A percentile compares a stretch with the other conserved stretches of the same genome.
phyloP scores from a whole-genome alignment of 768 basidiomycete genomes.

The Kwoniella sp. region DNA sequence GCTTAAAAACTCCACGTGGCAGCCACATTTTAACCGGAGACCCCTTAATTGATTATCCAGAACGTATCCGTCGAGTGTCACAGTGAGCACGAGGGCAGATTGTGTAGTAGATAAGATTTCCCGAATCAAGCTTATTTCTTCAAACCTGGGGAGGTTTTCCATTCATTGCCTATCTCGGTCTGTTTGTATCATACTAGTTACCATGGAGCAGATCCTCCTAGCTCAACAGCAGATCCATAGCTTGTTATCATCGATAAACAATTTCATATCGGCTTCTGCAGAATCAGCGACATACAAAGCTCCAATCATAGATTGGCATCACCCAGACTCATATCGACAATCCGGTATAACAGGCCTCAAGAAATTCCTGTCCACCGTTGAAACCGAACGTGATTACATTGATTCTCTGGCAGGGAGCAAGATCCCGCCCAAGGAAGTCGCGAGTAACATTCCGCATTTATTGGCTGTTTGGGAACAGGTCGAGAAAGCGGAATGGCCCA shows the following conservation, averaged over 20 bases:
- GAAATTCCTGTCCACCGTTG: conserved; percentile 36
- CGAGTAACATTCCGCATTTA: conserved; percentile 76
- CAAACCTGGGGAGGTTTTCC: too few species aligned
- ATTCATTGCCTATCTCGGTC: too few species aligned
- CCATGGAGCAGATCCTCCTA: background rate
- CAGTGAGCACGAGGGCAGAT: too few species aligned
- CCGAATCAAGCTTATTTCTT: too few species aligned
- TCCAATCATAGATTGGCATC: conserved; percentile 49
- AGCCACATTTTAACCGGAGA: background rate
- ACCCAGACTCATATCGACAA: conserved; percentile 42
- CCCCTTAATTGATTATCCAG: too few species aligned
- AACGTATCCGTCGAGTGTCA: too few species aligned
- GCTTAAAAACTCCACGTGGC: background rate
- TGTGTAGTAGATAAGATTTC: too few species aligned
- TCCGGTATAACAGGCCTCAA: conserved; percentile 39
- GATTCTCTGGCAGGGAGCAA: conserved; percentile 24
- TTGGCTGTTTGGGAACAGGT: conserved; percentile 82
- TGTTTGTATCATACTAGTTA: too few species aligned
- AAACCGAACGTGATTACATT: conserved; percentile 40
- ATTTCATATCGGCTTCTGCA: conserved; percentile 9
- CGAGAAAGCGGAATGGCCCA: conserved; percentile 63
- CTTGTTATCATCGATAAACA: conserved; percentile 18
- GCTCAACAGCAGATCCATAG: conserved; percentile 12
- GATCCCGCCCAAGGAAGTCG: conserved; percentile 36
- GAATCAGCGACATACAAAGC: conserved; percentile 33